Evolutionary conservation across 2,329 filamentous ascomycete species (phyloP).

Genomic region (Curvularia verruculosa): DNA sequence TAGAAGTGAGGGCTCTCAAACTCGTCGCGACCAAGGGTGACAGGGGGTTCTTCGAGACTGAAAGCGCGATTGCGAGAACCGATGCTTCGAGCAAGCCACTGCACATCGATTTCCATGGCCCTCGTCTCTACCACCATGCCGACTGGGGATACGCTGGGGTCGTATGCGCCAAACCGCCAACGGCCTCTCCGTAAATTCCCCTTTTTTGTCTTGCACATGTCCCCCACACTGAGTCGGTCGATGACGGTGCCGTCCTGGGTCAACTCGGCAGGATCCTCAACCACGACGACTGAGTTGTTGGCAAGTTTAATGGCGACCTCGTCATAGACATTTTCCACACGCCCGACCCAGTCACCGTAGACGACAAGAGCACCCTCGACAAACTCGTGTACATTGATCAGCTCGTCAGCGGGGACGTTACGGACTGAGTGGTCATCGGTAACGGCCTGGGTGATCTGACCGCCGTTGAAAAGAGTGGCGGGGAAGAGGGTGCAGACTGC

Average conservation of each 20-base stretch:
- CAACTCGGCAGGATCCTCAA: constrained; percentile 55
- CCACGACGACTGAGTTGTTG: constrained; percentile 61
- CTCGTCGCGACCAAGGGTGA: constrained; percentile 45
- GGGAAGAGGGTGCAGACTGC: constrained; percentile 55
- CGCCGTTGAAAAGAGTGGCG: constrained; percentile 34
- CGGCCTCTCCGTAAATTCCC: constrained; percentile 58
- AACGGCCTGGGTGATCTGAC: constrained; percentile 28
- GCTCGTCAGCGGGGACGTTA: constrained; percentile 53
- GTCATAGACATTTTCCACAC: constrained; percentile 57
- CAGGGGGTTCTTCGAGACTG: constrained; percentile 42
- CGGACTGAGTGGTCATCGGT: constrained; percentile 46
- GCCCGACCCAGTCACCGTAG: constrained; percentile 63
- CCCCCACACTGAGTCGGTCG: constrained; percentile 54
- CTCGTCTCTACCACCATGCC: constrained; percentile 61
- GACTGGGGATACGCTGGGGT: constrained; percentile 55
- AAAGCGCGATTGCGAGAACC: constrained; percentile 24
- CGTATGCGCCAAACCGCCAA: constrained; percentile 61
- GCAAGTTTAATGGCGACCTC: constrained; percentile 58
- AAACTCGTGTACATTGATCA: constrained; percentile 54
- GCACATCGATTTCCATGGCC: constrained; percentile 54
- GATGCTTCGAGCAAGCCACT: constrained; percentile 60
- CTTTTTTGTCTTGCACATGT: constrained; percentile 59
- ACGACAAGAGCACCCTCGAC: constrained; percentile 60
- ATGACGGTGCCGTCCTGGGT: constrained; percentile 43
- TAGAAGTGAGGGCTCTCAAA: constrained; percentile 52